Percentiles rank a stretch among this genome's conserved stretches.
These are phyloP conservation scores for Choiromyces venosus DNA, from an alignment of 495 filamentous ascomycete species.

Conservation along the genomic window DNA sequence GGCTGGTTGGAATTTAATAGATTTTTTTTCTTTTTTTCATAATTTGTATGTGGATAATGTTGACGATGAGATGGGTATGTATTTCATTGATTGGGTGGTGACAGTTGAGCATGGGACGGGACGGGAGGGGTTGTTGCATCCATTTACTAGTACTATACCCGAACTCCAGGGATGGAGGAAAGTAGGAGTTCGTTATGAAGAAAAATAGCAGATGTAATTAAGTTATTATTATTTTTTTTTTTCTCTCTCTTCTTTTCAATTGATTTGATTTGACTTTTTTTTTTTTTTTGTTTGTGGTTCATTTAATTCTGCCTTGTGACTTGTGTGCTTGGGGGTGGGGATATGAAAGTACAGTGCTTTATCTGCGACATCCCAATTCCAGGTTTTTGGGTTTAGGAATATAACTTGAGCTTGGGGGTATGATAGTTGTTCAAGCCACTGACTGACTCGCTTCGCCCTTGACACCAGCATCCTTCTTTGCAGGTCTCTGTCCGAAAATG, in stretches of 20 bases:
- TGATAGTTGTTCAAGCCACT: not conserved
- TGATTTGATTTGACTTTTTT: not conserved
- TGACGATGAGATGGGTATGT: not conserved
- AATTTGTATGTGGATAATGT: not conserved
- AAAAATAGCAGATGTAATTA: not conserved
- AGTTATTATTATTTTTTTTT: too few relatives aligned
- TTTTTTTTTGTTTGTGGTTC: not conserved
- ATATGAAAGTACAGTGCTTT: not conserved
- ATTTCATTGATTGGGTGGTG: not conserved
- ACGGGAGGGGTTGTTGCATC: not conserved
- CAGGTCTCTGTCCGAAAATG: conserved; percentile 78
- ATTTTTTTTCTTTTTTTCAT: too few relatives aligned
- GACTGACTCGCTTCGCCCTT: not conserved
- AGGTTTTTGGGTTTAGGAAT: not conserved
- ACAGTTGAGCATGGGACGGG: not conserved
- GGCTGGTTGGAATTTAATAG: not conserved
- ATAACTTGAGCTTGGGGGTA: not conserved
- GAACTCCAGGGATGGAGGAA: not conserved
- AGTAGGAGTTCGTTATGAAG: too few relatives aligned
- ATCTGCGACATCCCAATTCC: not conserved
- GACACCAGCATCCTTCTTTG: conserved; percentile 47
- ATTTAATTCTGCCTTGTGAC: not conserved
- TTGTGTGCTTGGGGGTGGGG: not conserved
- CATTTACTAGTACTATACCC: not conserved
- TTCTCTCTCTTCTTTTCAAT: not conserved